Conservation (phyloP, 192 early-diverging fungal species). For the Linnemannia zychae region DNA sequence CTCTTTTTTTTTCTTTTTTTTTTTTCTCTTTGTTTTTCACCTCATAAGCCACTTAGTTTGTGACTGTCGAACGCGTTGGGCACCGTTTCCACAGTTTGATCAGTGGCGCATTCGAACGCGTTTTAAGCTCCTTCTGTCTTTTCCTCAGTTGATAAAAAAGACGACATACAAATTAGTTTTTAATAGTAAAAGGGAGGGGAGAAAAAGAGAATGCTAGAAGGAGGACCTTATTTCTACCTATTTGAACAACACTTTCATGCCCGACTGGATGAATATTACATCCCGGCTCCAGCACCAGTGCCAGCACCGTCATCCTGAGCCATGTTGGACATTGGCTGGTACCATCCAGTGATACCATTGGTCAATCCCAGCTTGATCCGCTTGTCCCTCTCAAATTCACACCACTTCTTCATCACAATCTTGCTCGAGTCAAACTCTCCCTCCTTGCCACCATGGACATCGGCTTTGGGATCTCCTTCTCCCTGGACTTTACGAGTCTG, state of each 20-base stretch:
- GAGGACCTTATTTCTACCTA: background rate
- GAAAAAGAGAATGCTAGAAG: background rate
- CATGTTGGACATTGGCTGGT: constrained; percentile 35
- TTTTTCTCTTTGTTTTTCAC: constrained; percentile 12
- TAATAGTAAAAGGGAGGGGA: background rate
- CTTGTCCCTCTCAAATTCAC: constrained; percentile 78
- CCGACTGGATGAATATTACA: constrained; percentile 9
- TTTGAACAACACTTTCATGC: background rate
- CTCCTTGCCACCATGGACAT: constrained; percentile 73
- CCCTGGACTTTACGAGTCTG: constrained; percentile 80
- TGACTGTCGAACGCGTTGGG: constrained; percentile 2
- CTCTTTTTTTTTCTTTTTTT: constrained; percentile 46
- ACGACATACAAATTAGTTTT: background rate
- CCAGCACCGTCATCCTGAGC: constrained; percentile 8
- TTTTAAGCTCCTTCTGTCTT: too few species aligned
- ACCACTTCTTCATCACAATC: constrained; percentile 86
- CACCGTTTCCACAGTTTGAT: too few species aligned
- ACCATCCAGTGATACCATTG: constrained; percentile 54
- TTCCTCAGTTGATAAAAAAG: too few species aligned
- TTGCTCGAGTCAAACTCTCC: constrained; percentile 81
- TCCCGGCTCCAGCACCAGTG: constrained; percentile 7
- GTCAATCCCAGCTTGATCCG: constrained; percentile 54
- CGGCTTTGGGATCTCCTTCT: constrained; percentile 67
- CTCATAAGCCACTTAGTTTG: background rate
- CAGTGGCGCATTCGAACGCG: too few species aligned